Conservation (phyloP, 148 eudicot species). For the Talinum fruticosum region DNA sequence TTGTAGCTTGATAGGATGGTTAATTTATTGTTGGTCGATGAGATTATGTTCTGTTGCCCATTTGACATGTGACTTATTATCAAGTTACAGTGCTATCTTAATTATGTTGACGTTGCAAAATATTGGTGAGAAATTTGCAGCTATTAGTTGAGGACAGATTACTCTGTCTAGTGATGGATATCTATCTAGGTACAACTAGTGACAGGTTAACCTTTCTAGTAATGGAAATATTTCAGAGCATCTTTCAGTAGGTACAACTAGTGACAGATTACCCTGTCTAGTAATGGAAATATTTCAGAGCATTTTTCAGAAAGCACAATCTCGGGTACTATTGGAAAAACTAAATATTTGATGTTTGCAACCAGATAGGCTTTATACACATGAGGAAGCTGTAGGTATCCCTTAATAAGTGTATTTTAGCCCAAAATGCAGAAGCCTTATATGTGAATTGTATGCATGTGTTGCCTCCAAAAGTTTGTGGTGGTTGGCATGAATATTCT, state of each 20-base stretch:
- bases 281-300: no score
- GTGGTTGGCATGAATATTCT: not conserved
- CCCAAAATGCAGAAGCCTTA: not conserved
- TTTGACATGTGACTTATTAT: slow-evolving; percentile 8
- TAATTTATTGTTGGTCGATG: not conserved
- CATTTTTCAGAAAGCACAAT: not conserved
- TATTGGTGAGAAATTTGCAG: no score
- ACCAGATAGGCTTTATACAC: not conserved
- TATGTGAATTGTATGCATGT: not conserved
- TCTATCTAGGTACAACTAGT: not conserved
- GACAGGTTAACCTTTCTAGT: not conserved
- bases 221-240: no score
- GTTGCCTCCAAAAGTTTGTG: not conserved
- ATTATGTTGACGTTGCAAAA: not conserved
- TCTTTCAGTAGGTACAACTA: not conserved
- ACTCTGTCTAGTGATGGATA: no score
- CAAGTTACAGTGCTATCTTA: not conserved
- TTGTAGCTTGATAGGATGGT: not conserved
- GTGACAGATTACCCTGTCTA: not conserved
- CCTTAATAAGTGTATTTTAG: not conserved
- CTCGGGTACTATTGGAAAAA: not conserved
- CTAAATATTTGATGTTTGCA: not conserved
- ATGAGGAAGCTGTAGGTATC: not conserved
- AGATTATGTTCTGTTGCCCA: not conserved
- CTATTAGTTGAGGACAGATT: no score